Evolutionary conservation across 257 asterid genomes (phyloP), one percentile per base, ranked within the genome.

Genomic region (Nicotiana otophora): DNA sequence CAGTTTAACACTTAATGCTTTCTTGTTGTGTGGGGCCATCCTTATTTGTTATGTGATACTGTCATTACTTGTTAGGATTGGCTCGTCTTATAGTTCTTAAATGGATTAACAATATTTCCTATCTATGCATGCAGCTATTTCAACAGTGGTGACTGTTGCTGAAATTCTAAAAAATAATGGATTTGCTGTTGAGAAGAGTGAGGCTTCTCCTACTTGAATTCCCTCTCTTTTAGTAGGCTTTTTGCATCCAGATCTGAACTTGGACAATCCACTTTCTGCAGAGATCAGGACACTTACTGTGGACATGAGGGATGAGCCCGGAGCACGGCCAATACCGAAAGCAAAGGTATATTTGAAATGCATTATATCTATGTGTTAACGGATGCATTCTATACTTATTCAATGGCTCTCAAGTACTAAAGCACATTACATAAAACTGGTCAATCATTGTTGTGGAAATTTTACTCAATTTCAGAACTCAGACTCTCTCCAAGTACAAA

Each of bases 141-240:
- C 94, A 55, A 90, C 94, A 63, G 96, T 92, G 79, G 96, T 92
- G 57, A 88, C 91, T 11, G 88, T 92, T 78, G 95, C 95, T 31
- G 97, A 92, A 83, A 92, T 92, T 78, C 42, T 92, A 11, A 92
- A 92, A 91, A 91, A 92, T 89, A 88, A 87, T 78, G 95, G 95
- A 34, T 90, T 91, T 62, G 95, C 93, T 10, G 87, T 91, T 86
- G 93, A 91, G 82, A 92, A 83, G 75, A 92, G 97, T 92, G 83
- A 87, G 92, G 10, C 15, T 28, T 9, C 10, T 80, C 19, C 72
- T 7, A 14, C 51, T 70, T 23, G 42, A 31, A 62, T 28, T 34
- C 23, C 39, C 20, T 16, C 31, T 57, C 60, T 66, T 64, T 42
- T 26, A 10, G 46, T n/a, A 39, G 23, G 26, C 16, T 65, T 15